Conservation (phyloP, 306 rosid genomes). For the Fragaria iinumae region DNA sequence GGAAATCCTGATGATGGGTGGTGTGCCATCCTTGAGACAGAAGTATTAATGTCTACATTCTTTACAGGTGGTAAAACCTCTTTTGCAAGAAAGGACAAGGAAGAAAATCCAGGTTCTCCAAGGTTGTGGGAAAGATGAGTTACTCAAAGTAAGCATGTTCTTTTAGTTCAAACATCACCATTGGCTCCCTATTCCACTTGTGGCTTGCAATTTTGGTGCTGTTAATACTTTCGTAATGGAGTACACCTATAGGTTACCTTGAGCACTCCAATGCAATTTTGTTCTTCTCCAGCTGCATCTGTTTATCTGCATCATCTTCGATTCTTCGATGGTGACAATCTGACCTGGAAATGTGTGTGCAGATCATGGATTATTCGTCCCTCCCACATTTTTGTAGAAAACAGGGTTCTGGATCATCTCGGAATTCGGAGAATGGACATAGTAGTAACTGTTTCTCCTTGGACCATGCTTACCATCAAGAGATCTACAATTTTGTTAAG, state of each 20-base stretch:
- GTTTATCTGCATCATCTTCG: background rate
- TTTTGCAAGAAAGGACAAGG: constrained; percentile 95
- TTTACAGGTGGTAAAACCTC: constrained; percentile 87
- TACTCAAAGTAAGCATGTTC: constrained; percentile 61
- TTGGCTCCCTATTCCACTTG: background rate
- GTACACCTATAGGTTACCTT: background rate
- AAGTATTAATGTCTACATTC: constrained; percentile 13
- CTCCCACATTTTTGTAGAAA: constrained; percentile 89
- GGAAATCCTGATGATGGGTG: background rate
- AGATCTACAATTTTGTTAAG: constrained; percentile 58
- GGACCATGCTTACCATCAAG: constrained; percentile 72
- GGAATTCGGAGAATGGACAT: constrained; percentile 33
- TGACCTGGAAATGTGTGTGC: constrained; percentile 22
- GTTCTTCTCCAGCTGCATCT: constrained; percentile 6
- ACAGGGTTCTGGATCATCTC: constrained; percentile 72
- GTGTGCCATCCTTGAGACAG: background rate
- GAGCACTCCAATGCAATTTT: background rate
- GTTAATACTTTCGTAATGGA: background rate
- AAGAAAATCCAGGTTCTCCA: constrained; percentile 79
- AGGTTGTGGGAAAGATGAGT: constrained; percentile 88
- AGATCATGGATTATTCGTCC: constrained; percentile 82
- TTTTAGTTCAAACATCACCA: background rate
- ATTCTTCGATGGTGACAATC: background rate
- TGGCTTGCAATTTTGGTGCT: background rate
- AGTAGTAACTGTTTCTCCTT: constrained; percentile 67